Evolutionary conservation across 805 yeast genomes (phyloP).

Genomic region (Pichia ethanolica): DNA sequence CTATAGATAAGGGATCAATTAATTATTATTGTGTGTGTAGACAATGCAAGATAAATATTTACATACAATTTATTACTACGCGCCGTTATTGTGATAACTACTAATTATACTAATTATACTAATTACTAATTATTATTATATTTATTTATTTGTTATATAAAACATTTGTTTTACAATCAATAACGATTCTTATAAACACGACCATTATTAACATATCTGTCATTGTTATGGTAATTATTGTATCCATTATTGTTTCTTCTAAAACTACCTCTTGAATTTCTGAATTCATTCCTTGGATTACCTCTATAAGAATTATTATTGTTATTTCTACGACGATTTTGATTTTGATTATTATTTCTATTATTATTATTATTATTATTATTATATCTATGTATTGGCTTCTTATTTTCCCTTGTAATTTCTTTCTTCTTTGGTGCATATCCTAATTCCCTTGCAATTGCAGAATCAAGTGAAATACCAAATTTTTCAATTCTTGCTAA

Average conservation of each 20-base stretch:
- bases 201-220: background rate
- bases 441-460: conserved; percentile 63
- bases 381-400: background rate
- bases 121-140: no score
- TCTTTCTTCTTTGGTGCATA: conserved; percentile 21
- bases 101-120: no score
- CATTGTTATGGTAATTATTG: background rate
- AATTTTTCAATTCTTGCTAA: conserved; percentile 73
- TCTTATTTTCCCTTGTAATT: background rate
- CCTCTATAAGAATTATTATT: no score
- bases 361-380: background rate
- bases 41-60: no score
- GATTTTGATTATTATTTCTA: no score
- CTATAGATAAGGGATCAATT: no score
- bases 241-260: background rate
- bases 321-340: no score
- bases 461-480: conserved; percentile 65
- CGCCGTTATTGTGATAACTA: no score
- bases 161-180: no score
- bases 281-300: background rate
- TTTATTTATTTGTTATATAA: no score
- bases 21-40: no score
- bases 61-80: no score
- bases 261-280: background rate
- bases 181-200: conserved; percentile 6